These are phyloP conservation scores for Aspergillus fructus DNA, from an alignment of 2,329 filamentous ascomycete species.

Conservation along the genomic window DNA sequence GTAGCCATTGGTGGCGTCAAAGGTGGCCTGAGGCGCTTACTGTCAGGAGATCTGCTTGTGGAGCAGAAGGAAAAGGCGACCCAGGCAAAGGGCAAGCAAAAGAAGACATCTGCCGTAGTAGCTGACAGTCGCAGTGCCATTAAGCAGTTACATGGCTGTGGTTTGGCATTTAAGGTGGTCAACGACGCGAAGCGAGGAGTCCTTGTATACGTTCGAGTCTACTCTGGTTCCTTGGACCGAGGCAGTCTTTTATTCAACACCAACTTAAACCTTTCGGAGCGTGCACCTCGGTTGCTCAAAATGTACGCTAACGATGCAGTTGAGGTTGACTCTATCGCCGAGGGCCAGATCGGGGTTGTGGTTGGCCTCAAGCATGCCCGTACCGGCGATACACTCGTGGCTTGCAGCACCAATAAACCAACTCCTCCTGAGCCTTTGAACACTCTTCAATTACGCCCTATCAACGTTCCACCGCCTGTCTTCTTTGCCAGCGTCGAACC, in stretches of 20 bases:
- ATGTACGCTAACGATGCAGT: slow-evolving; percentile 88
- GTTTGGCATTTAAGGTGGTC: slow-evolving; percentile 87
- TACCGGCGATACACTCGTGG: slow-evolving; percentile 88
- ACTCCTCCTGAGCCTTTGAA: slow-evolving; percentile 68
- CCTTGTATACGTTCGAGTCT: slow-evolving; percentile 88
- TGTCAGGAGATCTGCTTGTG: slow-evolving; percentile 47
- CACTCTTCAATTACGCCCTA: slow-evolving; percentile 78
- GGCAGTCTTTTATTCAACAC: slow-evolving; percentile 84
- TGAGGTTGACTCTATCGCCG: slow-evolving; percentile 74
- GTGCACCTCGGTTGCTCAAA: slow-evolving; percentile 76
- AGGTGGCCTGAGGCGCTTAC: slow-evolving; percentile 53
- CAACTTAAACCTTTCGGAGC: slow-evolving; percentile 74
- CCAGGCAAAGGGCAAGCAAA: slow-evolving; percentile 40
- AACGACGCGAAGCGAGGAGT: slow-evolving; percentile 83
- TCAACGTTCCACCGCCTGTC: slow-evolving; percentile 86
- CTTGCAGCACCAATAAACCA: slow-evolving; percentile 64
- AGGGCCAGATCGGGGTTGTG: slow-evolving; percentile 92
- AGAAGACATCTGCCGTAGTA: slow-evolving; percentile 42
- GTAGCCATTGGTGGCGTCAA: slow-evolving; percentile 64
- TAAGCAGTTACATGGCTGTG: slow-evolving; percentile 67
- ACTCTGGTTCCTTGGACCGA: slow-evolving; percentile 75
- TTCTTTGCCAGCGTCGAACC: slow-evolving; percentile 95
- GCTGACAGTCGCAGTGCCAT: slow-evolving; percentile 48
- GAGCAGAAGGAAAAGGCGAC: slow-evolving; percentile 33
- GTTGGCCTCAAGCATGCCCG: slow-evolving; percentile 86